Base-by-base conservation (phyloP, 2,329 filamentous ascomycete species). In the Rutstroemia sp. region DNA sequence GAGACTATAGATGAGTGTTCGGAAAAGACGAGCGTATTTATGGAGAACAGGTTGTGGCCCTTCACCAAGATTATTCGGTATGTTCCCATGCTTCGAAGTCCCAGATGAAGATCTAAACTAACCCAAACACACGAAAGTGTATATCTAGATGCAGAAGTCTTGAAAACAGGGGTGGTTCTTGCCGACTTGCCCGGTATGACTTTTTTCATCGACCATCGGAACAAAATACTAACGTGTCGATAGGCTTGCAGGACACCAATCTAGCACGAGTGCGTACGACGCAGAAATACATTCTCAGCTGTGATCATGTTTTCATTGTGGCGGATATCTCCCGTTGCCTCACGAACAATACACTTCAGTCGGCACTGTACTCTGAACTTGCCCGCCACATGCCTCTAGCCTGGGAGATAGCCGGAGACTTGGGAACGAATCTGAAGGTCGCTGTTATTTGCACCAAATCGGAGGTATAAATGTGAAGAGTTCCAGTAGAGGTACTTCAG, bases 201-300 rank as follows among this genome's bases (percentile, higher is more conserved):
- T 5, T 2, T 47, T 19, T n/a, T 6, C 45, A n/a, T 8, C n/a
- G 23, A 30, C 16, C 7, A 4, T 14, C 21, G 23, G 10, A 17
- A 46, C 25, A 27, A 27, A 6, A 5, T 27, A 6, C 7, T 27
- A 27, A 27, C 25, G 25, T 6, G 5, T 27, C 25, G 2, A 7
- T 27, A 63, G 68, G 63, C n/a, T 60, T 71, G 3, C 67, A 70
- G 49, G 68, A 73, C 54, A 69, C 69, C 1, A 71, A 72, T 57
- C 48, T 71, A 37, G 70, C 70, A 12, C 64, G 71, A 57, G 67
- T 72, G 2, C 60, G 64, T 54, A 65, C 65, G 6, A 71, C 70
- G n/a, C 66, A 72, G 39, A 65, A 65, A 21, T 72, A 71, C 51
- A 64, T 41, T 14, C 38, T 41, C 37, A 66, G 64, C 25, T 72